Percentiles rank a stretch among this genome's conserved stretches.
Evolutionary conservation across 106 monocot species (phyloP).

Genomic region (Ottelia alismoides): DNA sequence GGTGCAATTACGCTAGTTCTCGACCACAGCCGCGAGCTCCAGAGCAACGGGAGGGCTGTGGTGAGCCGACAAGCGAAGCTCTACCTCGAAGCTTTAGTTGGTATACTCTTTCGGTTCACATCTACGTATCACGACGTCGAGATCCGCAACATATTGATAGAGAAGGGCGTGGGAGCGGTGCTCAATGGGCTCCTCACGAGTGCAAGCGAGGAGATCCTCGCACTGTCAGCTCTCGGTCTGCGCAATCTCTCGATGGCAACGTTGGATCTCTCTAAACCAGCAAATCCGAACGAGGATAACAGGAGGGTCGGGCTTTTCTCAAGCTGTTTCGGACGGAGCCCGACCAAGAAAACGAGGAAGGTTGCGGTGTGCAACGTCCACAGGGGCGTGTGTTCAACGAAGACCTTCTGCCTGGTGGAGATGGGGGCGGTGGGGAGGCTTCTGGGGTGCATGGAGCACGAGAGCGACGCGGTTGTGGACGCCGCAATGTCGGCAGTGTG

Average conservation of each 20-base stretch:
- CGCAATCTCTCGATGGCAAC: conserved; percentile 40
- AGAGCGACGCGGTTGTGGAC: conserved; percentile 33
- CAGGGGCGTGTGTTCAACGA: conserved; percentile 31
- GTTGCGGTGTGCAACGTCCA: conserved; percentile 33
- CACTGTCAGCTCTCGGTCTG: conserved; percentile 38
- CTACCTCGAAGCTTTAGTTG: conserved; percentile 56
- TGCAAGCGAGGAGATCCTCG: conserved; percentile 39
- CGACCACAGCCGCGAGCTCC: conserved; percentile 21
- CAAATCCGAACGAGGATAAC: not conserved
- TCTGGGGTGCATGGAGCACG: conserved; percentile 29
- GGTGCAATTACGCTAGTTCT: conserved; percentile 22
- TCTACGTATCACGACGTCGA: conserved; percentile 34
- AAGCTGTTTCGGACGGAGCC: too few relatives aligned
- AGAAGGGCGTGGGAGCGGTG: conserved; percentile 24
- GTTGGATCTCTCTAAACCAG: conserved; percentile 18
- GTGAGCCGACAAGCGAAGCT: conserved; percentile 12
- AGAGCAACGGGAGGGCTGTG: conserved; percentile 16
- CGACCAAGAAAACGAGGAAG: conserved; percentile 3
- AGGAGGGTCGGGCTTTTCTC: conserved; percentile 13
- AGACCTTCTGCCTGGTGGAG: conserved; percentile 50
- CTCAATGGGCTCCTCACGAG: conserved; percentile 29
- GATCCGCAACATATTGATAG: conserved; percentile 27
- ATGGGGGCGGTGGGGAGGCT: conserved; percentile 34
- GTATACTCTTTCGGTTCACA: conserved; percentile 51
- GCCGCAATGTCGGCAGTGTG: conserved; percentile 40